phyloP scores from a whole-genome alignment of 768 basidiomycete genomes.

The Mycena maculata region DNA sequence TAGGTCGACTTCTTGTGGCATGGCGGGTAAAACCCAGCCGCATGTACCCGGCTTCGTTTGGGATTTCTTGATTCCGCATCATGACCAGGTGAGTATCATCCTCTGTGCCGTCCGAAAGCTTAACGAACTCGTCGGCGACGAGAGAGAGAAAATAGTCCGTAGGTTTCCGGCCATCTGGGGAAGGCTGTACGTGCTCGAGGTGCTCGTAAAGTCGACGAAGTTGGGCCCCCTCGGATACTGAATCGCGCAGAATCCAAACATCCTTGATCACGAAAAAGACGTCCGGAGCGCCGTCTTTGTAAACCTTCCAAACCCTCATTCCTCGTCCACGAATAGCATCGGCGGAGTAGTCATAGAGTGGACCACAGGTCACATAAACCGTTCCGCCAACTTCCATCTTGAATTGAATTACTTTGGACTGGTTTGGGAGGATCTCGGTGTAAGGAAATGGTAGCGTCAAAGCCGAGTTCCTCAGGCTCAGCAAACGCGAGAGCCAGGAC shows the following conservation, averaged over 20 bases:
- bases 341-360: neutral
- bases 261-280: neutral
- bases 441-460: neutral
- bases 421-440: neutral
- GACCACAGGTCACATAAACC: neutral
- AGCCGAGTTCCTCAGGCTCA: neutral
- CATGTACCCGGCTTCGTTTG: too few relatives aligned
- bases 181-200: neutral
- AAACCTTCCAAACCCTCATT: neutral
- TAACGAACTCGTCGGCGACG: neutral
- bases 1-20: too few relatives aligned
- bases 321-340: neutral
- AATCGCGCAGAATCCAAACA: neutral
- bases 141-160: neutral
- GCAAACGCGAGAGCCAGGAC: neutral
- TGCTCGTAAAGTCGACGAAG: neutral
- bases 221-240: neutral
- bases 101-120: neutral
- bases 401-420: too few relatives aligned
- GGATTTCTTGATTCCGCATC: neutral
- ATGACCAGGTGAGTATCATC: neutral
- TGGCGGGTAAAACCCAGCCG: too few relatives aligned
- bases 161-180: too few relatives aligned
- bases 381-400: neutral
- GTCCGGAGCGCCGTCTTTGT: neutral